Conservation (phyloP, 2,329 filamentous ascomycete genomes). For the Leptographium lundbergii region DNA sequence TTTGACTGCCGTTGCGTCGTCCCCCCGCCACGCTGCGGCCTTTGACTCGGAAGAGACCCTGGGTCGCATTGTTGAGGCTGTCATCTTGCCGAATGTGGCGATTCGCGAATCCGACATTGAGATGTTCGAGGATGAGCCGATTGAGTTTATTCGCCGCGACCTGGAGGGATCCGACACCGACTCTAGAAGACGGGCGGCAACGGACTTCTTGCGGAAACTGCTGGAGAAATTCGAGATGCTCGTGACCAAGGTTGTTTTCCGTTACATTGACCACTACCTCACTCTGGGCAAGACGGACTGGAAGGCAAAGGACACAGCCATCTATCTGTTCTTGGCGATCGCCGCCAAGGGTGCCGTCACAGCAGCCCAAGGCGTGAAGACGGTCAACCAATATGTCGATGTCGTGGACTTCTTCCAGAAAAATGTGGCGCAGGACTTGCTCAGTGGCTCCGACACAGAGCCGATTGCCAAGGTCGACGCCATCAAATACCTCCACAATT, state of each 20-base stretch:
- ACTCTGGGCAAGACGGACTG: slow-evolving; percentile 72
- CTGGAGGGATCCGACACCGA: slow-evolving; percentile 94
- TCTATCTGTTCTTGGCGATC: slow-evolving; percentile 89
- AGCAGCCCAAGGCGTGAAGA: slow-evolving; percentile 78
- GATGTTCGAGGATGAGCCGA: slow-evolving; percentile 95
- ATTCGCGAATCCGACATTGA: slow-evolving; percentile 89
- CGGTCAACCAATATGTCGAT: slow-evolving; percentile 74
- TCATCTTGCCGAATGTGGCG: slow-evolving; percentile 84
- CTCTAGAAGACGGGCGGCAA: slow-evolving; percentile 81
- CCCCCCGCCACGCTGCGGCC: slow-evolving; percentile 61
- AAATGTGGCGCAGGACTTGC: slow-evolving; percentile 78
- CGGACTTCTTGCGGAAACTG: slow-evolving; percentile 82
- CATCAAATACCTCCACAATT: slow-evolving; percentile 95
- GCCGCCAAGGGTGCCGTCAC: slow-evolving; percentile 86
- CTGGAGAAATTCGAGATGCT: slow-evolving; percentile 77
- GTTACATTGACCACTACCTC: slow-evolving; percentile 79
- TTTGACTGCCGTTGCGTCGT: slow-evolving; percentile 75
- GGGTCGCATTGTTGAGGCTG: slow-evolving; percentile 85
- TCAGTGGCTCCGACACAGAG: slow-evolving; percentile 55
- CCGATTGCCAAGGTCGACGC: slow-evolving; percentile 93
- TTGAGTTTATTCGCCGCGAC: slow-evolving; percentile 92
- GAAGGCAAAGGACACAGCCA: slow-evolving; percentile 97
- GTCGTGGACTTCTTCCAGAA: slow-evolving; percentile 93
- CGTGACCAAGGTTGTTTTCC: slow-evolving; percentile 77
- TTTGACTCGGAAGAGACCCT: slow-evolving; percentile 77